These are phyloP conservation scores for Acanthamoeba polyphaga DNA, from an alignment of 208 protist genomes.

Conservation along the genomic window DNA sequence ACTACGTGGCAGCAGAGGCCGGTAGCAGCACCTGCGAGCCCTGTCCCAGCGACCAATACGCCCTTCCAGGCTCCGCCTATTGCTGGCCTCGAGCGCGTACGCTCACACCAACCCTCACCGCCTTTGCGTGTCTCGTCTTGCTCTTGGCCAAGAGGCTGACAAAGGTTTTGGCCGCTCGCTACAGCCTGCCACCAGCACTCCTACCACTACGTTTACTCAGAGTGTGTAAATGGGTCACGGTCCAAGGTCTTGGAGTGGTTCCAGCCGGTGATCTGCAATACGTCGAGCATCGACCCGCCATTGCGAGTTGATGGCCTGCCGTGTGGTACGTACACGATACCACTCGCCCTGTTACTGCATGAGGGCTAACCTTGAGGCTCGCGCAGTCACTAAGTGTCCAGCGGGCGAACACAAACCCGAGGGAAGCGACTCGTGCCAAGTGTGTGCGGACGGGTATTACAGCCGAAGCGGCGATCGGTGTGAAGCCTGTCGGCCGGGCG, in stretches of 20 bases:
- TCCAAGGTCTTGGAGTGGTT: constrained; percentile 26
- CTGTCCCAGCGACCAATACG: constrained; percentile 16
- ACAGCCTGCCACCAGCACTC: background rate
- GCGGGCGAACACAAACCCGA: background rate
- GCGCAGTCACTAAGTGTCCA: background rate
- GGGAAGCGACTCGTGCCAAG: background rate
- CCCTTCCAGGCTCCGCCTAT: background rate
- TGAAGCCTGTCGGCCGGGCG: background rate
- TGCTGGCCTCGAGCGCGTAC: background rate
- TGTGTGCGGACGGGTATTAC: background rate
- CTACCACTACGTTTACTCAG: background rate
- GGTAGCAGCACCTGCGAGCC: background rate
- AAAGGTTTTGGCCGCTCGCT: background rate
- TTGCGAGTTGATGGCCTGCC: background rate
- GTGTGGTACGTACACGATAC: background rate
- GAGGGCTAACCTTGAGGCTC: background rate
- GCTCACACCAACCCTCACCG: background rate
- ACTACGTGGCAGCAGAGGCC: background rate
- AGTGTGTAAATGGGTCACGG: background rate
- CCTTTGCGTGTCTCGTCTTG: too few relatives aligned
- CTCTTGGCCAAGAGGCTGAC: background rate
- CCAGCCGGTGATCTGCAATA: constrained; percentile 45
- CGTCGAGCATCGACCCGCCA: background rate
- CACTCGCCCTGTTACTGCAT: background rate
- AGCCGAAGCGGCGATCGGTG: background rate